Evolutionary conservation across 371 early-diverging fungal species (phyloP), one percentile per base, ranked within the genome.

Genomic region (Saksenaea vasiformis): DNA sequence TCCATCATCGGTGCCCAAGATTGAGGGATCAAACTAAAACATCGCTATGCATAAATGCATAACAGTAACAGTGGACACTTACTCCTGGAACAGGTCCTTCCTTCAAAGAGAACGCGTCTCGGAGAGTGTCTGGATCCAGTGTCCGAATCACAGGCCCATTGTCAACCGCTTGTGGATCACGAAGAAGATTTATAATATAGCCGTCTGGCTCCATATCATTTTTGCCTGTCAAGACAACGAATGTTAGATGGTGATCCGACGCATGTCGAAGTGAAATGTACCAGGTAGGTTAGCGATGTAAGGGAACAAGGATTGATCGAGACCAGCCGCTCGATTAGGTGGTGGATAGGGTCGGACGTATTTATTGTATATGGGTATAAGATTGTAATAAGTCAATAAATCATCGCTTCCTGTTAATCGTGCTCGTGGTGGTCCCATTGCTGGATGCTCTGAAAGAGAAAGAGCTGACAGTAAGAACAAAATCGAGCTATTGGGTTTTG

Each of bases 81-180:
- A 87, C 87, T 38, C 85, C 85, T 54, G 87, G 84, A 15, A 85
- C 76, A 37, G 83, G 84, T 1, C 87, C 87, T 54, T 82, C 80
- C 56, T 77, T 80, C 37, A 87, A 68, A 51, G 77, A 72, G 59
- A 84, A 85, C 36, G 80, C 74, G 61, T 85, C 83, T 60, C 70
- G 64, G 38, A 87, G 56, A 7, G 80, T 79, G 10, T 79, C 82
- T n/a, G 63, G 37, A 64, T 79, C 78, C n/a, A 82, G 58, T 1
- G 71, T 72, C 44, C 38, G 55, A 34, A 82, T 79, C 14, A 69
- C 65, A 19, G 74, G 73, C 31, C 73, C 74, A 36, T 58, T 37
- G 17, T 76, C 76, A 27, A 69, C 61, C 26, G 69, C 69, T 61
- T 78, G 77, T 31, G 81, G 78, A 74, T 81, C 78, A 36, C 73